Percentiles rank a stretch among this genome's conserved stretches.
Conservation (phyloP, 371 early-diverging fungal genomes). For the Funneliformis caledonium region DNA sequence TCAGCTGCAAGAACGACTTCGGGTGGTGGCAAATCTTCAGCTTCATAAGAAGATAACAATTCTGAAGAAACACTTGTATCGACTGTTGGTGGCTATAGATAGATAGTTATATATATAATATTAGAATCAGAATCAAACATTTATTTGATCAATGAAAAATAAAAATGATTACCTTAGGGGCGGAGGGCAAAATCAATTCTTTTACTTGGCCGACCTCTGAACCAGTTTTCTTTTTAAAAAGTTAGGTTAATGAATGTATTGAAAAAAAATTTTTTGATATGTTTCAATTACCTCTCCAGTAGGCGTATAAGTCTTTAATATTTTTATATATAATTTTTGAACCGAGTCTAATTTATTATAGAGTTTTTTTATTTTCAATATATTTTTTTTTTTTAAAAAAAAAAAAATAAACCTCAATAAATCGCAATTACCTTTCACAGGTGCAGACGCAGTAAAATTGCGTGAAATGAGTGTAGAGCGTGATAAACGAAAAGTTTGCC, state of each 20-base stretch:
- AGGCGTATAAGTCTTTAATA: background rate
- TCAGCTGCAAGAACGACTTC: background rate
- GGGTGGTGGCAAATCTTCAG: background rate
- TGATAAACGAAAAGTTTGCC: background rate
- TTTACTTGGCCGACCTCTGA: slow-evolving; percentile 8
- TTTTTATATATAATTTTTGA: background rate
- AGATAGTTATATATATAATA: too few species aligned
- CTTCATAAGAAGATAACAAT: background rate
- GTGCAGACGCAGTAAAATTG: background rate
- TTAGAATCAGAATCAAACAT: background rate
- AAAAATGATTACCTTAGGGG: background rate
- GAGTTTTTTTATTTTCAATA: too few species aligned
- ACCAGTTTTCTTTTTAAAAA: slow-evolving; percentile 3
- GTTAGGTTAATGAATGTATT: background rate
- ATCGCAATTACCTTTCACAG: background rate
- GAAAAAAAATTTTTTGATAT: background rate
- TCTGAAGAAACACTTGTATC: background rate
- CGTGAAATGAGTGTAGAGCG: background rate
- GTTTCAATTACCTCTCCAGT: background rate
- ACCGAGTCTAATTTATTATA: background rate
- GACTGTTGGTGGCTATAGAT: background rate
- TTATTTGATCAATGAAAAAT: background rate
- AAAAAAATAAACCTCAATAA: too few species aligned
- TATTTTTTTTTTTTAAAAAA: too few species aligned
- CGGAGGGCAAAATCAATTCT: background rate